A percentile compares a stretch with the other conserved stretches of the same genome.
These are phyloP conservation scores for Pythium diclinum DNA, from an alignment of 352 stramenopile species.

Conservation along the genomic window DNA sequence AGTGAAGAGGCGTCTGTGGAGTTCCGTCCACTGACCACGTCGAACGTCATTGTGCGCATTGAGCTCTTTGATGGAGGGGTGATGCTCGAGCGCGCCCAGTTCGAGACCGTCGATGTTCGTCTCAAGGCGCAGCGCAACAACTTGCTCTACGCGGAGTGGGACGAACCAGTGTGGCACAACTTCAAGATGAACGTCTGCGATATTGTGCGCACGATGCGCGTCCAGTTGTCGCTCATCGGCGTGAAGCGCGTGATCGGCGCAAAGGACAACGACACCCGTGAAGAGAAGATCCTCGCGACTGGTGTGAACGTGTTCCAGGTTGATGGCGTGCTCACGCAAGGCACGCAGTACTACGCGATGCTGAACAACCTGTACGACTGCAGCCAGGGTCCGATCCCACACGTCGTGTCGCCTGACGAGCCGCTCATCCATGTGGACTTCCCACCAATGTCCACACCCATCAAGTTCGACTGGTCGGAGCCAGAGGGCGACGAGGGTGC, in stretches of 20 bases:
- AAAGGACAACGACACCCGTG: constrained; percentile 32
- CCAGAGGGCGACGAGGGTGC: constrained; percentile 15
- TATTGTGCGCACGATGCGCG: constrained; percentile 68
- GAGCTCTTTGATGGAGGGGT: constrained; percentile 75
- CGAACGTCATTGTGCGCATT: constrained; percentile 71
- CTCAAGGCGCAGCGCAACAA: constrained; percentile 71
- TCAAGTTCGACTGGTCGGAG: constrained; percentile 77
- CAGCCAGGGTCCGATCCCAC: constrained; percentile 63
- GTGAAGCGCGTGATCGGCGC: constrained; percentile 64
- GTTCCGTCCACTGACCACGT: constrained; percentile 45
- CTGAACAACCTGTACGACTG: constrained; percentile 79
- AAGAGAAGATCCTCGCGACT: constrained; percentile 78
- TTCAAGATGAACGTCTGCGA: constrained; percentile 74
- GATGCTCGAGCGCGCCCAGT: constrained; percentile 60
- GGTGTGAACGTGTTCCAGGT: constrained; percentile 84
- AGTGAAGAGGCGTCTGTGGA: constrained; percentile 64
- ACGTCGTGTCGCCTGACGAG: constrained; percentile 63
- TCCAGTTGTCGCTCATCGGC: constrained; percentile 70
- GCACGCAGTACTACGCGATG: constrained; percentile 75
- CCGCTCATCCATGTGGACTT: constrained; percentile 76
- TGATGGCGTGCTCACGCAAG: constrained; percentile 60
- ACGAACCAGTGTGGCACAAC: constrained; percentile 71
- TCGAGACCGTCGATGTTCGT: constrained; percentile 70
- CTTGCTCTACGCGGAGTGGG: constrained; percentile 70
- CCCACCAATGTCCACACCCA: constrained; percentile 47